Evolutionary conservation across 2,329 filamentous ascomycete species (phyloP).

Genomic region (Fusarium longipes): DNA sequence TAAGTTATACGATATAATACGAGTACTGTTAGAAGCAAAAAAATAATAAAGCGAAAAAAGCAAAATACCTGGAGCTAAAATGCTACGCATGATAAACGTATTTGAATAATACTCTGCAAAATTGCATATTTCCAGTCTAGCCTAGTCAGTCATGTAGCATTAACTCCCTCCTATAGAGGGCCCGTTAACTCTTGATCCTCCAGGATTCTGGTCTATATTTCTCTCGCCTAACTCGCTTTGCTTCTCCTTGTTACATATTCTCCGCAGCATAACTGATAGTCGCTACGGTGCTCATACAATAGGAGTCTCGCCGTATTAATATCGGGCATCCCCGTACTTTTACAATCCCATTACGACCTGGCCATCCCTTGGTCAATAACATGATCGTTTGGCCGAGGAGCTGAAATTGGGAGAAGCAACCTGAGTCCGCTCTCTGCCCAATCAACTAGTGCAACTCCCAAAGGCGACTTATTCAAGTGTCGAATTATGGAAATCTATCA

Average conservation of each 20-base stretch:
- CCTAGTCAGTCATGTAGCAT: not conserved
- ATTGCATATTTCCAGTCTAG: not conserved
- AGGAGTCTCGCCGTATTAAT: slow-evolving; percentile 1
- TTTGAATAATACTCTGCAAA: not conserved
- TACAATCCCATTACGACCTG: not conserved
- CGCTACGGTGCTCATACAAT: slow-evolving; percentile 15
- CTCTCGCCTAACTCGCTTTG: slow-evolving; percentile 8
- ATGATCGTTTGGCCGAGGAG: not conserved
- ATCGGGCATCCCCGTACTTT: slow-evolving; percentile 17
- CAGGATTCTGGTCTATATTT: slow-evolving; percentile 7
- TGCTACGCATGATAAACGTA: not conserved
- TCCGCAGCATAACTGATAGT: slow-evolving; percentile 26
- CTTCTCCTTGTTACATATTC: slow-evolving; percentile 30
- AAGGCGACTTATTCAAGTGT: slow-evolving; percentile 9
- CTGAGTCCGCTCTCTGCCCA: slow-evolving; percentile 10
- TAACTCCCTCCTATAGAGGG: not conserved
- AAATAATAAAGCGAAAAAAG: too few species aligned
- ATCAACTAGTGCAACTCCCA: slow-evolving; percentile 9
- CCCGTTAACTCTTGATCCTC: not conserved
- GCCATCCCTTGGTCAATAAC: not conserved
- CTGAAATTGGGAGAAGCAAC: slow-evolving; percentile 16
- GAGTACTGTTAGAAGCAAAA: not conserved
- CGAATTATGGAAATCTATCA: not conserved
- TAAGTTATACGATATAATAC: not conserved
- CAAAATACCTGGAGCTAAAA: not conserved